These are phyloP conservation scores for Yamadazyma olivae DNA, from an alignment of 805 yeast genomes.

Conservation along the genomic window DNA sequence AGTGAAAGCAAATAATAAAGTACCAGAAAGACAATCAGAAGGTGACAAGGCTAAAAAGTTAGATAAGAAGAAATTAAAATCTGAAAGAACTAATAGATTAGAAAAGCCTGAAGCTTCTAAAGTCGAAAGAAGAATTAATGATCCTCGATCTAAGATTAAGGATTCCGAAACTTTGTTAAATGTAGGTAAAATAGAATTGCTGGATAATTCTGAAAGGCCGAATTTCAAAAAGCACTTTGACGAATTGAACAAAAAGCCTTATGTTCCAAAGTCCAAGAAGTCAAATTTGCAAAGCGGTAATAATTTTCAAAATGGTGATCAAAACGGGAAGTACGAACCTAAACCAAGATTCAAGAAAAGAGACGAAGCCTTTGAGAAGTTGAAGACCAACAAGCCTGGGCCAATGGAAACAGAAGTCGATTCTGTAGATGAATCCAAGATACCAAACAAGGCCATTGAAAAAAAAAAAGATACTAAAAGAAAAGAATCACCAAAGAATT, in stretches of 20 bases:
- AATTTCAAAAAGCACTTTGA: constrained; percentile 29
- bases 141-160: neutral
- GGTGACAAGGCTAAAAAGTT: neutral
- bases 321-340: neutral
- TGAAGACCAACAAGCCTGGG: neutral
- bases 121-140: neutral
- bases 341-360: neutral
- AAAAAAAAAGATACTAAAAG: constrained; percentile 1
- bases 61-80: neutral
- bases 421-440: neutral
- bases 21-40: neutral
- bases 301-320: neutral
- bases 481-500: neutral
- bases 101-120: neutral
- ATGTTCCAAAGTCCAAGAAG: constrained; percentile 13
- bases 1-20: constrained; percentile 6
- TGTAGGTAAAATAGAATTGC: constrained; percentile 2
- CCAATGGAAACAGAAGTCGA: neutral
- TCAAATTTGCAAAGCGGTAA: neutral
- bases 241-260: constrained; percentile 20
- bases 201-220: constrained; percentile 20
- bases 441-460: neutral
- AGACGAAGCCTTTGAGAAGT: constrained; percentile 1
- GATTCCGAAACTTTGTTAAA: constrained; percentile 2
- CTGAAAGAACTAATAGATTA: neutral